Evolutionary conservation across 352 stramenopile species (phyloP).

Genomic region (Phytophthora melonis): DNA sequence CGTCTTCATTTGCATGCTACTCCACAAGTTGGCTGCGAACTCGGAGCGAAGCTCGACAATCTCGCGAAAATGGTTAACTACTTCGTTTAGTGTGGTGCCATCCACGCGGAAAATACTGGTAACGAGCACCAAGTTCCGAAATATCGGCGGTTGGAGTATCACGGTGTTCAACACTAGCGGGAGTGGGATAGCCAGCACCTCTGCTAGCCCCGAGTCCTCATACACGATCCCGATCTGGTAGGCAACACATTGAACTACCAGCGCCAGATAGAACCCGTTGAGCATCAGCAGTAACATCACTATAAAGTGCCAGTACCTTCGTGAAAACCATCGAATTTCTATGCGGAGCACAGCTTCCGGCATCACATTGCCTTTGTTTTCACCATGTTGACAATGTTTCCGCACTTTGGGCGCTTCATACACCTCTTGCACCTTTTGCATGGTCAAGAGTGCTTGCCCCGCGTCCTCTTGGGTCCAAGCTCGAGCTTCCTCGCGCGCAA

Average conservation of each 20-base stretch:
- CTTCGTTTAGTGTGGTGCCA: slow-evolving; percentile 49
- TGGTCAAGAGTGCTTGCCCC: slow-evolving; percentile 19
- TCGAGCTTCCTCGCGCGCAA: slow-evolving; percentile 27
- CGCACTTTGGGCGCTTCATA: slow-evolving; percentile 6
- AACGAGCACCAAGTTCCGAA: slow-evolving; percentile 65
- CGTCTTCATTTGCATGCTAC: slow-evolving; percentile 24
- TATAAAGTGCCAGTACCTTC: slow-evolving; percentile 66
- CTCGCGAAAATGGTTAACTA: slow-evolving; percentile 66
- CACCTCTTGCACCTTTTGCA: slow-evolving; percentile 29
- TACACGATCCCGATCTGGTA: slow-evolving; percentile 49
- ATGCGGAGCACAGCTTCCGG: slow-evolving; percentile 7
- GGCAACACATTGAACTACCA: slow-evolving; percentile 61
- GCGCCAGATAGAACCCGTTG: slow-evolving; percentile 66
- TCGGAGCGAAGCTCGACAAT: slow-evolving; percentile 60
- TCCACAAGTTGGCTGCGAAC: slow-evolving; percentile 41
- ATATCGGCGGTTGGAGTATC: slow-evolving; percentile 62
- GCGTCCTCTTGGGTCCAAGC: slow-evolving; percentile 31
- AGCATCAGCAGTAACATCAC: slow-evolving; percentile 71
- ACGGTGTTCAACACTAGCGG: slow-evolving; percentile 60
- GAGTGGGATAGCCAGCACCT: slow-evolving; percentile 45
- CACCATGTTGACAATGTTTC: not conserved
- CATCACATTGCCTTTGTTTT: slow-evolving; percentile 5
- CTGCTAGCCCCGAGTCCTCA: slow-evolving; percentile 24
- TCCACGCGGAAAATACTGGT: slow-evolving; percentile 66
- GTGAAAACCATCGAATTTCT: slow-evolving; percentile 58